phyloP scores from a whole-genome alignment of 2,329 filamentous ascomycete genomes.

The Biscogniauxia mediterranea region DNA sequence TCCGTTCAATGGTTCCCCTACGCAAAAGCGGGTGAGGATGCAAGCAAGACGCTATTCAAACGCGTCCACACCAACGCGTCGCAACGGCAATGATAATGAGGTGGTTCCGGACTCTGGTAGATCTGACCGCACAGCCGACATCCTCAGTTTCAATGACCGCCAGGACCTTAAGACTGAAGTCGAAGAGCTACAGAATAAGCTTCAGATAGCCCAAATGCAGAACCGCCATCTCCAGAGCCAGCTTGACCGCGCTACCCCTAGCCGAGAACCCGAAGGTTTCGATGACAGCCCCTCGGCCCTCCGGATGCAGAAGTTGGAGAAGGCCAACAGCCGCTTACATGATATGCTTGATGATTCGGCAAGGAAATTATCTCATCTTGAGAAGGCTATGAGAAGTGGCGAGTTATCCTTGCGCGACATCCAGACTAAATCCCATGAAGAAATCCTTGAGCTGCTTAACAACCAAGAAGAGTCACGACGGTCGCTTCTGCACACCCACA shows the following conservation, averaged over 20 bases:
- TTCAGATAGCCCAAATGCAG: constrained; percentile 93
- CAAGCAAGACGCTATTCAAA: constrained; percentile 65
- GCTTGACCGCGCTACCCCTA: constrained; percentile 66
- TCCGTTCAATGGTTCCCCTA: constrained; percentile 70
- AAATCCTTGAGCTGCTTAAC: constrained; percentile 88
- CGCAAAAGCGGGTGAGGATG: constrained; percentile 58
- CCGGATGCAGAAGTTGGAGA: constrained; percentile 86
- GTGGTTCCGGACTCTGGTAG: constrained; percentile 70
- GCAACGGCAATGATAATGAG: constrained; percentile 63
- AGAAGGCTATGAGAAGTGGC: constrained; percentile 81
- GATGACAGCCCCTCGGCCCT: constrained; percentile 78
- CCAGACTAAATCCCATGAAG: constrained; percentile 90
- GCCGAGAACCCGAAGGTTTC: constrained; percentile 53
- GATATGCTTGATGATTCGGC: constrained; percentile 92
- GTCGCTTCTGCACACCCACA: constrained; percentile 78
- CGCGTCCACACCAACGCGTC: constrained; percentile 73
- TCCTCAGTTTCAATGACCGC: constrained; percentile 77
- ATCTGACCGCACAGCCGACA: constrained; percentile 83
- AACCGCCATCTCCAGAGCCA: constrained; percentile 90
- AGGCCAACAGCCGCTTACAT: constrained; percentile 86
- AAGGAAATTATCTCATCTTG: constrained; percentile 86
- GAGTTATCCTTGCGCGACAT: constrained; percentile 88
- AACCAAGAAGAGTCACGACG: constrained; percentile 88
- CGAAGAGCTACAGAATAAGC: constrained; percentile 88
- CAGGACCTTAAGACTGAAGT: constrained; percentile 90